Conservation (phyloP, 2,329 filamentous ascomycete genomes). For the Botrytis pseudocinerea region DNA sequence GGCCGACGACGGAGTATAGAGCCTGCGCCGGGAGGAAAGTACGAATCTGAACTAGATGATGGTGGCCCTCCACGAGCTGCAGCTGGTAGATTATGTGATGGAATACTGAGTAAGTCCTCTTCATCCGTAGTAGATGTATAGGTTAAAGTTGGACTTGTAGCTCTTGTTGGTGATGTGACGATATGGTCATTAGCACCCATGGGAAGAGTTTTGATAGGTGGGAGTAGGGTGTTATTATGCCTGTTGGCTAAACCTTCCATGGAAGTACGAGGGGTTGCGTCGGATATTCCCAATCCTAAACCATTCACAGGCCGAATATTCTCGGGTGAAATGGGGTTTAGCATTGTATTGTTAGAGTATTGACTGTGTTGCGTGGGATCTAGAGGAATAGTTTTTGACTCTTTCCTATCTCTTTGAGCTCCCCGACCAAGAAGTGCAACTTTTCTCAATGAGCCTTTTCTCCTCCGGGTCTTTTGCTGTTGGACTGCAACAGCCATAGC, state of each 20-base stretch:
- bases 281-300: constrained; percentile 51
- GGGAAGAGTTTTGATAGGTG: constrained; percentile 39
- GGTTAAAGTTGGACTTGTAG: constrained; percentile 56
- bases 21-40: constrained; percentile 52
- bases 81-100: constrained; percentile 48
- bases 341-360: constrained; percentile 28
- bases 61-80: constrained; percentile 44
- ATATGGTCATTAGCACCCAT: constrained; percentile 37
- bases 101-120: constrained; percentile 72
- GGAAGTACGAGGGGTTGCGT: constrained; percentile 49
- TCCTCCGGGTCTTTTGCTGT: constrained; percentile 60
- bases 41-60: constrained; percentile 63
- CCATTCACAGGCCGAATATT: constrained; percentile 31
- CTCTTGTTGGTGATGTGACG: constrained; percentile 39
- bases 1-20: constrained; percentile 40
- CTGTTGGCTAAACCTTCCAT: constrained; percentile 49
- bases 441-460: constrained; percentile 84
- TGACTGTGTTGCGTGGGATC: constrained; percentile 37
- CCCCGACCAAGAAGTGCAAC: constrained; percentile 79
- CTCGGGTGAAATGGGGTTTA: constrained; percentile 35
- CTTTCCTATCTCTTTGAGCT: constrained; percentile 60
- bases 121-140: constrained; percentile 81
- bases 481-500: constrained; percentile 43
- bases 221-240: constrained; percentile 32
- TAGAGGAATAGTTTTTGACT: constrained; percentile 45